Base-by-base conservation (phyloP, 306 rosid species). In the apple (Malus domestica) region DNA sequence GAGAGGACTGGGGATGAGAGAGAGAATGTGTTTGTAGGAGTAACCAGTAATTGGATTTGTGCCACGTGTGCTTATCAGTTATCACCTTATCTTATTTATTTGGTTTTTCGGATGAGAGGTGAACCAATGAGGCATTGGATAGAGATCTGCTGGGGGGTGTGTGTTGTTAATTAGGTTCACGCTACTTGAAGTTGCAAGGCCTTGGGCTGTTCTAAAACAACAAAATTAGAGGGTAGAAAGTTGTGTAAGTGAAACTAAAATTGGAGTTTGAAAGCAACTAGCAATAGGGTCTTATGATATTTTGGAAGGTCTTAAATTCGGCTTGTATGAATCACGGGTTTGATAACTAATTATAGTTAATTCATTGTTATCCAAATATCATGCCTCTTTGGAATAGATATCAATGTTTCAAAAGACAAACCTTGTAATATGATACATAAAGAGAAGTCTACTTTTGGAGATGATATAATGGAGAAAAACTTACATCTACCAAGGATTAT, bases 1-100 rank as follows among this genome's bases (percentile, higher is more conserved):
- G 59, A 22, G 71, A 51, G 57, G 32, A 42, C 20, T 68, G 1
- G 20, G 65, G 27, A 58, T 77, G 63, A 29, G 59, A 16, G 71
- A 57, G 52, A 25, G 72, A 5, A 54, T 32, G 77, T 30, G 82
- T n/a, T 71, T 82, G 80, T 69, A 71, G 84, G 52, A 40, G 66
- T 7, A 40, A 40, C 5, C 70, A 64, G 72, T 78, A 71, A 72
- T 23, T 82, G 87, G 88, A 82, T 83, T 76, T 77, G 27, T 83
- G 97, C 87, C 99, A 92, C 93, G 93, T 90, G 88, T 83, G 6
- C 97, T 89, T 93, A 96, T 91, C 98, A 23, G 97, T 89, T 93
- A 96, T 91, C 98, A 29, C 65, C 98, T 96, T 96, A 96, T 96
- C 98, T 81, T 72, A 44, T 38, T 5, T 72, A 1, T 71, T 83